phyloP scores from a whole-genome alignment of 139 green algal species.

The Haematococcus lacustris region DNA sequence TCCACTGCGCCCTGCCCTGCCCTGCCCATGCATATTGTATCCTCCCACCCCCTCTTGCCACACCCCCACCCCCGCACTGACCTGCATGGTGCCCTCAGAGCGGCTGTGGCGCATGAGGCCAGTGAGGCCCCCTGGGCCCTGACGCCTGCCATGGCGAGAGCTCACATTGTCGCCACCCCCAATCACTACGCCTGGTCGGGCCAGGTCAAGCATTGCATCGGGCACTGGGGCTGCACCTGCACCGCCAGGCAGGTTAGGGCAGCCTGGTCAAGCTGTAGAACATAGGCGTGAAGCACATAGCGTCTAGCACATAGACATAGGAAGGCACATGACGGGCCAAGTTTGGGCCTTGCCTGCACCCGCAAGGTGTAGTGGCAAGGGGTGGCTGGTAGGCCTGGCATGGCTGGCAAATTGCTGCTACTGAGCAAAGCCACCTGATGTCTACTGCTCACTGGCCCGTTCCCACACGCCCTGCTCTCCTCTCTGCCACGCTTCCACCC shows the following conservation, averaged over 20 bases:
- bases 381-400: not conserved
- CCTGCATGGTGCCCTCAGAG: conserved; percentile 21
- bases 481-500: too few species aligned
- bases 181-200: conserved; percentile 24
- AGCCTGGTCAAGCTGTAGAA: not conserved
- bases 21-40: too few species aligned
- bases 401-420: not conserved
- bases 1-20: too few species aligned
- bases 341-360: not conserved
- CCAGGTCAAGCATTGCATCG: not conserved
- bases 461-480: not conserved
- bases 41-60: not conserved
- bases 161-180: conserved; percentile 29
- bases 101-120: conserved; percentile 31
- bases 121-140: not conserved
- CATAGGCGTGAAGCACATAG: not conserved
- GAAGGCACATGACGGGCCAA: not conserved
- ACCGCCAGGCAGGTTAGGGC: not conserved
- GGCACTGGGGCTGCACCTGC: not conserved
- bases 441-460: not conserved
- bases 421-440: not conserved
- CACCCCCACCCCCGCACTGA: not conserved
- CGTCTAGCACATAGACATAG: not conserved
- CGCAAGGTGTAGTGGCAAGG: too few species aligned
- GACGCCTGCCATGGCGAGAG: not conserved